phyloP scores from a whole-genome alignment of 2,329 filamentous ascomycete genomes.

The Aureobasidium sp. region DNA sequence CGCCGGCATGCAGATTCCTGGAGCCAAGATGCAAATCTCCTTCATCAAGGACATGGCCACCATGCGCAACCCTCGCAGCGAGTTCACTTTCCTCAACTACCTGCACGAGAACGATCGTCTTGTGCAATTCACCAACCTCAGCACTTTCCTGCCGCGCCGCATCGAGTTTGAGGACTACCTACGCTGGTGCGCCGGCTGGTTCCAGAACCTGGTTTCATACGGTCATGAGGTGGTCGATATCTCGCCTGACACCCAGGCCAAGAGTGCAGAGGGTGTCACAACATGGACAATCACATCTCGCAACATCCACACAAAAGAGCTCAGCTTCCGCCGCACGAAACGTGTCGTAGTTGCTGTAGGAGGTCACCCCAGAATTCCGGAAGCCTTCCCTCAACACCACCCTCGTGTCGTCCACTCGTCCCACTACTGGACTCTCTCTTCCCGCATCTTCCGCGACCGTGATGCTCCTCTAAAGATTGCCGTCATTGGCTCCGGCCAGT shows the following conservation, averaged over 20 bases:
- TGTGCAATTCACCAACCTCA: conserved; percentile 82
- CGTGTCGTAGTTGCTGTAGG: conserved; percentile 65
- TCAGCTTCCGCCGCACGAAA: conserved; percentile 48
- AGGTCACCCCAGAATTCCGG: conserved; percentile 62
- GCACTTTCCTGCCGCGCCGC: conserved; percentile 78
- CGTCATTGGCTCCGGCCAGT: conserved; percentile 83
- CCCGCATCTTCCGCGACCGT: conserved; percentile 49
- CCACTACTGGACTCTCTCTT: conserved; percentile 62
- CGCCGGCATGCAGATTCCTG: conserved; percentile 86
- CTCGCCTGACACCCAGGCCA: conserved; percentile 36
- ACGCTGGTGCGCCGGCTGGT: conserved; percentile 79
- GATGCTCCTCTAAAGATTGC: conserved; percentile 62
- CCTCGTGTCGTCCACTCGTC: conserved; percentile 81
- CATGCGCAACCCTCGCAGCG: conserved; percentile 74
- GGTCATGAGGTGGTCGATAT: conserved; percentile 68
- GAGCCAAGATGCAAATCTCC: conserved; percentile 94
- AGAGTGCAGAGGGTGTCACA: conserved; percentile 45
- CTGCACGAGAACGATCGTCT: conserved; percentile 73
- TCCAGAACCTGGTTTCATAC: conserved; percentile 66
- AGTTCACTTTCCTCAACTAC: conserved; percentile 96
- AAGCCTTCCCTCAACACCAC: conserved; percentile 58
- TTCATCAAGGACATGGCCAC: conserved; percentile 95
- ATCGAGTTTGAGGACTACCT: conserved; percentile 94
- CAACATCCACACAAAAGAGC: conserved; percentile 50
- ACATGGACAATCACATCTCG: conserved; percentile 61